Conservation (phyloP, 2,329 filamentous ascomycete species). For the Fonsecaea erecta region DNA sequence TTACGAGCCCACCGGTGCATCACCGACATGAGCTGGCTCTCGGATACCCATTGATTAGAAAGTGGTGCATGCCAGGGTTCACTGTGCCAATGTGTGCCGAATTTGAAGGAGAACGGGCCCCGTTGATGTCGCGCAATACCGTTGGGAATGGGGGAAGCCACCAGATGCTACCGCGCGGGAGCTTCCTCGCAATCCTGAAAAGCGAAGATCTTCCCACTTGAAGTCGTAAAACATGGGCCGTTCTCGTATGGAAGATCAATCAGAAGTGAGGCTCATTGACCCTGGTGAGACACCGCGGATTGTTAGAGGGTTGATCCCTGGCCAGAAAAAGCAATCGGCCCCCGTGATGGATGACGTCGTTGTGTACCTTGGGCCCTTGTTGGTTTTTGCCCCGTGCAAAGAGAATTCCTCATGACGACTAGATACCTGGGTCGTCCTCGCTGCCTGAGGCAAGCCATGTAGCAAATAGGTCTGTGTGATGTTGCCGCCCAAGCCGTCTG, state of each 20-base stretch:
- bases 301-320: conserved; percentile 19
- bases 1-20: neutral
- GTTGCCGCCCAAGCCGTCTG: neutral
- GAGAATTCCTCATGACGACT: neutral
- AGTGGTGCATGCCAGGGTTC: neutral
- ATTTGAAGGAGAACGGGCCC: too few relatives aligned
- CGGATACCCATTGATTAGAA: neutral
- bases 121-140: neutral
- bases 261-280: conserved; percentile 11
- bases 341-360: conserved; percentile 24
- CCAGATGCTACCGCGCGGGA: conserved; percentile 21
- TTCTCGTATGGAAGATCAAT: conserved; percentile 7
- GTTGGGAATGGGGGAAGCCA: conserved; percentile 2
- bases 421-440: neutral
- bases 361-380: conserved; percentile 4
- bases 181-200: conserved; percentile 12
- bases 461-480: neutral
- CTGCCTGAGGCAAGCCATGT: neutral
- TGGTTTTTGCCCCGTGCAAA: neutral
- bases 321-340: conserved; percentile 18
- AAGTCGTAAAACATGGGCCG: neutral
- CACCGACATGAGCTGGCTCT: neutral
- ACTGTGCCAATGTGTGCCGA: too few relatives aligned
- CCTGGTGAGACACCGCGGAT: conserved; percentile 24
- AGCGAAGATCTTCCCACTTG: conserved; percentile 13